phyloP scores from a whole-genome alignment of 441 rosid species.

The Eutrema salsugineum region DNA sequence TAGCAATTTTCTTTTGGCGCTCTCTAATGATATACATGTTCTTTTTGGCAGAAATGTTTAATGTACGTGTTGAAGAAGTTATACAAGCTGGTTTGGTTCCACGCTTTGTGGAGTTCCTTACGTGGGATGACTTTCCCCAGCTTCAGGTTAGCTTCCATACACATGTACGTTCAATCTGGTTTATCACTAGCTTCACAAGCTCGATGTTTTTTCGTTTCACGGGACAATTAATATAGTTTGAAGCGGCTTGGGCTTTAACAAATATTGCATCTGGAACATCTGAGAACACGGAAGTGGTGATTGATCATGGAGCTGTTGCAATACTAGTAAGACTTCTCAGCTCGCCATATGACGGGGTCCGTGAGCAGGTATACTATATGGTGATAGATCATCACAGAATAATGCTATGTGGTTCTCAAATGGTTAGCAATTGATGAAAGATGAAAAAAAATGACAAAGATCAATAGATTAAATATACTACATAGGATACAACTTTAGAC shows the following conservation, averaged over 20 bases:
- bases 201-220: neutral
- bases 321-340: constrained; percentile 51
- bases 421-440: neutral
- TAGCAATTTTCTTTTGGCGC: neutral
- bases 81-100: constrained; percentile 63
- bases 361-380: constrained; percentile 48
- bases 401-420: neutral
- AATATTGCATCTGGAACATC: constrained; percentile 65
- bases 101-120: constrained; percentile 56
- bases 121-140: constrained; percentile 56
- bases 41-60: constrained; percentile 31
- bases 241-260: constrained; percentile 68
- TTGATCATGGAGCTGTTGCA: constrained; percentile 59
- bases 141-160: constrained; percentile 42
- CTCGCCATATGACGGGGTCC: constrained; percentile 45
- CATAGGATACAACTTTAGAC: neutral
- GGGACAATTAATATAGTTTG: constrained; percentile 35
- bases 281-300: constrained; percentile 58
- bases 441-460: constrained; percentile 1
- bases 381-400: constrained; percentile 2
- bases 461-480: neutral
- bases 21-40: constrained; percentile 15
- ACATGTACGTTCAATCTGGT: neutral
- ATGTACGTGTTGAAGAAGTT: constrained; percentile 45
- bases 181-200: neutral